Percentiles rank a stretch among this genome's conserved stretches.
Conservation (phyloP, 2,329 filamentous ascomycete genomes). For the Mycosphaerella arachidis region DNA sequence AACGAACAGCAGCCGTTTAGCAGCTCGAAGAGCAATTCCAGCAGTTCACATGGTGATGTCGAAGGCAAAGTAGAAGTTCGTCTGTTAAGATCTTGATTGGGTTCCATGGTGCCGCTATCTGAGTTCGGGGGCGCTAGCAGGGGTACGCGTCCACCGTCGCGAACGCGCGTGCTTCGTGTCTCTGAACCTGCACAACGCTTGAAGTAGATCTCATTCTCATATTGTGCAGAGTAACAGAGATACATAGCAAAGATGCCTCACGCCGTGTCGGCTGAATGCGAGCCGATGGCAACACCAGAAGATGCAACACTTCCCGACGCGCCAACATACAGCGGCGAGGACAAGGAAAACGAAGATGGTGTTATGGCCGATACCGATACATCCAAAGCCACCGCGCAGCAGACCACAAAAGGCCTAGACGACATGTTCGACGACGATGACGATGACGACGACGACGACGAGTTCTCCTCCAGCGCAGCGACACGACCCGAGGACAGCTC, state of each 20-base stretch:
- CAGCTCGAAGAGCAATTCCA: too few relatives aligned
- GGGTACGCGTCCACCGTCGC: not conserved
- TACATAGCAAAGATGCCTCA: conserved; percentile 40
- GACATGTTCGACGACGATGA: conserved; percentile 57
- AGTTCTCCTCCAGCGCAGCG: conserved; percentile 54
- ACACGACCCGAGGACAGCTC: conserved; percentile 42
- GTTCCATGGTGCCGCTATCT: too few relatives aligned
- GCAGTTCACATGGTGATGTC: not conserved
- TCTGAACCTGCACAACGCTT: not conserved
- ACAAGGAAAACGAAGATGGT: conserved; percentile 18
- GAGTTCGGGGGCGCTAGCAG: too few relatives aligned
- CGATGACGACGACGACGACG: conserved; percentile 40
- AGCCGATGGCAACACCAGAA: conserved; percentile 27
- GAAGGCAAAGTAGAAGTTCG: not conserved
- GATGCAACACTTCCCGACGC: conserved; percentile 34
- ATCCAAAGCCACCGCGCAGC: conserved; percentile 9
- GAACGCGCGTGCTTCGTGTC: not conserved
- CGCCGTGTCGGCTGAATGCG: conserved; percentile 35
- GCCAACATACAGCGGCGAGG: conserved; percentile 15
- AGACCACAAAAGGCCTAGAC: conserved; percentile 40
- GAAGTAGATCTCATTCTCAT: too few relatives aligned
- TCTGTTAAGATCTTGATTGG: too few relatives aligned
- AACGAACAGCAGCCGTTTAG: not conserved
- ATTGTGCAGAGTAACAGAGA: too few relatives aligned
- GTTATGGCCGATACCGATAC: conserved; percentile 17